phyloP scores from a whole-genome alignment of 177 flowering plant genomes.

The Tripterygium wilfordii region DNA sequence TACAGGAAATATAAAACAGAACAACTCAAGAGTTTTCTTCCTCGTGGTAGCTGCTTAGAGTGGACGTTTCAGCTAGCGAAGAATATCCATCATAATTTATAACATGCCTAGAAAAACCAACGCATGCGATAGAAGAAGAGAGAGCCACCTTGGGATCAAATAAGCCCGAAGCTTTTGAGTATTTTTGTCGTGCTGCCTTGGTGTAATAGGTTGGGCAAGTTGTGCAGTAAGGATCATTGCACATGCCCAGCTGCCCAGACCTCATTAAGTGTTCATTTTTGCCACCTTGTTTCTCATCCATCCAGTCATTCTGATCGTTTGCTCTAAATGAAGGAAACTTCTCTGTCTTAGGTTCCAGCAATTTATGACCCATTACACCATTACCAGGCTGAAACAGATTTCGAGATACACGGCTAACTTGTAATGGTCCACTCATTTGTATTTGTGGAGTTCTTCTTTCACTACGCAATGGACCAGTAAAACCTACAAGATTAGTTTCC shows the following conservation, averaged over 20 bases:
- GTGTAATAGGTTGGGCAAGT: too few relatives aligned
- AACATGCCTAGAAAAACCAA: too few relatives aligned
- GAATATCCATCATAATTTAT: too few relatives aligned
- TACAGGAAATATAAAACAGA: too few relatives aligned
- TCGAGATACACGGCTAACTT: slow-evolving; percentile 22
- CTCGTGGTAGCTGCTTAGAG: too few relatives aligned
- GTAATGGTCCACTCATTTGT: slow-evolving; percentile 65
- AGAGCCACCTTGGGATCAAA: slow-evolving; percentile 50
- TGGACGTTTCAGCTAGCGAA: too few relatives aligned
- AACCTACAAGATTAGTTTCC: slow-evolving; percentile 30
- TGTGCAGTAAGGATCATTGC: slow-evolving; percentile 93
- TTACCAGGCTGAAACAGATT: slow-evolving; percentile 12
- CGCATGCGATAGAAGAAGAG: too few relatives aligned
- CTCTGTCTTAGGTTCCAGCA: slow-evolving; percentile 22
- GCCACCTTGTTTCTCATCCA: slow-evolving; percentile 19
- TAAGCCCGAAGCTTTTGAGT: slow-evolving; percentile 29
- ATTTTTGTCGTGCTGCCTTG: slow-evolving; percentile 23
- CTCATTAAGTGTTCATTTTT: slow-evolving; percentile 69
- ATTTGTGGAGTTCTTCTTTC: slow-evolving; percentile 33
- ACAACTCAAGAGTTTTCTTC: too few relatives aligned
- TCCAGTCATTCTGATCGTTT: slow-evolving; percentile 29
- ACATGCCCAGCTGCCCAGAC: slow-evolving; percentile 82
- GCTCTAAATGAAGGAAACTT: slow-evolving; percentile 33
- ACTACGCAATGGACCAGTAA: slow-evolving; percentile 64
- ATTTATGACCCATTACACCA: slow-evolving; percentile 12